Evolutionary conservation across 441 rosid genomes (phyloP), one percentile per base, ranked within the genome.

Genomic region (Daphne laureola): DNA sequence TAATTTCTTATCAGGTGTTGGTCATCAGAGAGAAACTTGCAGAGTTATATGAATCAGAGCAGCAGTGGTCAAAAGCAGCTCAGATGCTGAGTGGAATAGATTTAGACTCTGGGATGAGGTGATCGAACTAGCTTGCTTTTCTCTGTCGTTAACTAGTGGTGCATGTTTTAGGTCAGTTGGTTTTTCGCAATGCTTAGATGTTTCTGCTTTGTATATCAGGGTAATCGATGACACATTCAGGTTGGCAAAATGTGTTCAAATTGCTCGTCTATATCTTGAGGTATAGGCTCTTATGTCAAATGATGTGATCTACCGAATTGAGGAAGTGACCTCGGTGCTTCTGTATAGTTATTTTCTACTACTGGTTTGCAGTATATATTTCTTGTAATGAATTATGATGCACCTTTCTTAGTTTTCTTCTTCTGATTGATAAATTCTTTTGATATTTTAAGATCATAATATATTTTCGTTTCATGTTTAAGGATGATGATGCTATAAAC

Each of bases 61-160:
- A 82, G 63, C 83, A 90, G 48, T 90, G 98, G 98, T 87, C 98
- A 44, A 87, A 79, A 76, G 98, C 99, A 21, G 98, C 98, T 5
- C 96, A 94, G 78, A 94, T 94, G 96, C 92, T 94, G 36, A 84
- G 99, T 58, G 99, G 98, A 56, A 94, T 90, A 74, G 94, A 94
- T 74, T 68, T 90, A 31, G 99, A 94, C 49, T 94, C 96, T 57
- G 92, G 83, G 76, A 87, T 90, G 98, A 90, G 99, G 99, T 90
- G 38, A 31, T 31, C 11, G 38, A 31, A 31, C 38, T 9, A 9
- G 11, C 8, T 1, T 31, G 8, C 11, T 31, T 31, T 7, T 5
- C 38, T 31, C 2, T 31, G 38, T 31, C 11, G 9, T 2, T 31
- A 31, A 31, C 38, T 31, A 31, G 38, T 31, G 38, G 38, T 31